Percentiles rank a stretch among this genome's conserved stretches.
These are phyloP conservation scores for Epichloe scottii DNA, from an alignment of 2,329 filamentous ascomycete genomes.

Conservation along the genomic window DNA sequence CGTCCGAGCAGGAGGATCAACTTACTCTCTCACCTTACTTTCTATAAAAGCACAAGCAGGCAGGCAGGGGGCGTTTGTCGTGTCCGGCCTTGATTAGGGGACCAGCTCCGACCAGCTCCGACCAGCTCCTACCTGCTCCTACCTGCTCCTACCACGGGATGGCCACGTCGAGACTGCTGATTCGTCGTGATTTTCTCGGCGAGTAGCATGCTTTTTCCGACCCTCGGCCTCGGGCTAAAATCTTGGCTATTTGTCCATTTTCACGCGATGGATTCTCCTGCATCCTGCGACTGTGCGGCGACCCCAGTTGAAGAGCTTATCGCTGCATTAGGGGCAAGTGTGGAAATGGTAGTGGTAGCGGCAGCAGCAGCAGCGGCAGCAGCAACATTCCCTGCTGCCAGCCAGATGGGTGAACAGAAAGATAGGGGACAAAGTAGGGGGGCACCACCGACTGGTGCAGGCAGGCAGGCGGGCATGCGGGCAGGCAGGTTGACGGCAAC, in stretches of 20 bases:
- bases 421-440: background rate
- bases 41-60: background rate
- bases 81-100: background rate
- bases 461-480: background rate
- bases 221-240: background rate
- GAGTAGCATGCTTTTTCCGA: background rate
- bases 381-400: background rate
- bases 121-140: too few species aligned
- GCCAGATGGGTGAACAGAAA: background rate
- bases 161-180: background rate
- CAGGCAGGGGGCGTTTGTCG: background rate
- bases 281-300: background rate
- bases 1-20: background rate
- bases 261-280: background rate
- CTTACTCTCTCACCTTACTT: background rate
- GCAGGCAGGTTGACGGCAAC: background rate
- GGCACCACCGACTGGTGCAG: too few species aligned
- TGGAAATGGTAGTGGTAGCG: background rate
- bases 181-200: background rate
- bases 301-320: background rate
- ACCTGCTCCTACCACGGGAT: background rate
- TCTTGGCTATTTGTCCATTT: constrained; percentile 1
- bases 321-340: background rate
- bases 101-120: background rate
- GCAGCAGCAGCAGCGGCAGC: background rate